Evolutionary conservation across 768 basidiomycete genomes (phyloP).

Genomic region (Leccinum arenicola): DNA sequence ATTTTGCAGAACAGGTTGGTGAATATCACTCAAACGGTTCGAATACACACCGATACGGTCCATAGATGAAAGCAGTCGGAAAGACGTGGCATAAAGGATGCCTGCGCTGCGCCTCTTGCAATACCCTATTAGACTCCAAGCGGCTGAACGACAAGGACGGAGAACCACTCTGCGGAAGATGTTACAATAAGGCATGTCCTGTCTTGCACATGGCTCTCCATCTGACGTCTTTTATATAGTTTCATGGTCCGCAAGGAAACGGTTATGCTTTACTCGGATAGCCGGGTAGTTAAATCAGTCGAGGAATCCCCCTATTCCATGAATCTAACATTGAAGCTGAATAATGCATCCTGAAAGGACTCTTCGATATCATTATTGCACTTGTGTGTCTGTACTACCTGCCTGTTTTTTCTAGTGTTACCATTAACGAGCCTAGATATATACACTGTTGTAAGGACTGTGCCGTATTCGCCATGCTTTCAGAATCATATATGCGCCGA

Average conservation of each 20-base stretch:
- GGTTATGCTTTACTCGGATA: conserved; percentile 73
- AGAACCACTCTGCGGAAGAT: conserved; percentile 64
- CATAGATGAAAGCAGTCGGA: conserved; percentile 73
- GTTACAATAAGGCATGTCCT: conserved; percentile 60
- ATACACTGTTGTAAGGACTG: conserved; percentile 10
- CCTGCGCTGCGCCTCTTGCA: conserved; percentile 73
- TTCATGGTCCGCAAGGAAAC: conserved; percentile 68
- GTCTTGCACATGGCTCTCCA: neutral
- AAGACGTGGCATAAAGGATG: conserved; percentile 80
- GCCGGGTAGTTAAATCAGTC: conserved; percentile 37
- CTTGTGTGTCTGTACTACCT: conserved; percentile 20
- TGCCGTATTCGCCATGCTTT: neutral
- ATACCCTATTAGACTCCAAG: conserved; percentile 64
- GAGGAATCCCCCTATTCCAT: neutral
- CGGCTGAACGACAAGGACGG: conserved; percentile 76
- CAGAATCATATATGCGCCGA: neutral
- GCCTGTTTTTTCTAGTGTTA: conserved; percentile 15
- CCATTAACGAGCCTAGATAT: conserved; percentile 10
- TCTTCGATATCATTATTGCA: conserved; percentile 19
- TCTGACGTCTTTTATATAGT: conserved; percentile 37
- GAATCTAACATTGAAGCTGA: conserved; percentile 6
- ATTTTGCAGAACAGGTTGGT: conserved; percentile 79
- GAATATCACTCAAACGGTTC: neutral
- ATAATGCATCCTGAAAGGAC: conserved; percentile 10
- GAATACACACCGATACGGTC: conserved; percentile 4